phyloP scores from a whole-genome alignment of 1,284 basidiomycete species.

The Melampsora americana region DNA sequence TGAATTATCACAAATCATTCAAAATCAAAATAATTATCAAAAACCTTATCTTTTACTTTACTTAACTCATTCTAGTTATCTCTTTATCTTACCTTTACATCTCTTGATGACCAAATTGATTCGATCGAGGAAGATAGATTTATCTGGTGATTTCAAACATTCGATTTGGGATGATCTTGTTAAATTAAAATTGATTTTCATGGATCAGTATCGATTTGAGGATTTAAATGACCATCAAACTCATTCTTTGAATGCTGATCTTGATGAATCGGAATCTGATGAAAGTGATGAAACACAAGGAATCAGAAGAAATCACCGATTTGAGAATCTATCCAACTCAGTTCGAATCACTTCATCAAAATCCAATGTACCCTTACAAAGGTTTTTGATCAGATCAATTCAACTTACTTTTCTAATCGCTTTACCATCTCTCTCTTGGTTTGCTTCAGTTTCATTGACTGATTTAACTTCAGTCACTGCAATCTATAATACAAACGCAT shows the following conservation, averaged over 20 bases:
- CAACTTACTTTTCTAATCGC: constrained; percentile 19
- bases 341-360: background rate
- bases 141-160: background rate
- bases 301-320: too few species aligned
- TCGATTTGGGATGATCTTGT: too few species aligned
- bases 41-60: constrained; percentile 25
- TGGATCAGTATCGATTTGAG: too few species aligned
- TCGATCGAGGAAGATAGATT: background rate
- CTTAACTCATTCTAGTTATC: constrained; percentile 23
- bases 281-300: too few species aligned
- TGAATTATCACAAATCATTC: constrained; percentile 16
- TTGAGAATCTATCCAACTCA: too few species aligned
- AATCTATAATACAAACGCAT: constrained; percentile 29
- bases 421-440: constrained; percentile 23
- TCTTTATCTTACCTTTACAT: constrained; percentile 20
- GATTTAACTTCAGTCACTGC: constrained; percentile 25
- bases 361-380: background rate
- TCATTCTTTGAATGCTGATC: too few species aligned
- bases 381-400: constrained; percentile 9
- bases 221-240: too few species aligned
- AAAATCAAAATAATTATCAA: constrained; percentile 10
- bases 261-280: too few species aligned
- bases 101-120: constrained; percentile 7
- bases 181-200: too few species aligned
- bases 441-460: constrained; percentile 3